Percentiles rank a stretch among this genome's conserved stretches.
Evolutionary conservation across 495 filamentous ascomycete species (phyloP).

Genomic region (Penicillium maclennaniae): DNA sequence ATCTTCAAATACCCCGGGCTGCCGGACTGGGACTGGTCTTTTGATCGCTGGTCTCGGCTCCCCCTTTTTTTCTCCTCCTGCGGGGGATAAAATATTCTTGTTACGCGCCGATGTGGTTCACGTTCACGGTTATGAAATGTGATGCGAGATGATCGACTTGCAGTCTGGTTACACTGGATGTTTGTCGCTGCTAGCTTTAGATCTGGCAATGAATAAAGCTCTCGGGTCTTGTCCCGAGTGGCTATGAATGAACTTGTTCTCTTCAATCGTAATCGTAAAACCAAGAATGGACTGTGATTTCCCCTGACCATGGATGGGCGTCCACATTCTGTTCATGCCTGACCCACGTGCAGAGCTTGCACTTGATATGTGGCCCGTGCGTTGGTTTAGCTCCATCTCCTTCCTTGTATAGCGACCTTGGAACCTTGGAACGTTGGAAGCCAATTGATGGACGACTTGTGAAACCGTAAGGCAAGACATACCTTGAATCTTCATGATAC

Average conservation of each 20-base stretch:
- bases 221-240: not conserved
- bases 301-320: no score
- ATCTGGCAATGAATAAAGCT: not conserved
- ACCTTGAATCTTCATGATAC: no score
- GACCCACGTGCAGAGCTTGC: no score
- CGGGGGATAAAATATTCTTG: not conserved
- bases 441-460: no score
- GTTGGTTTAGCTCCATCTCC: no score
- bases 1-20: slow-evolving; percentile 22
- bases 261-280: not conserved
- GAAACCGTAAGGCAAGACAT: no score
- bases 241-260: not conserved
- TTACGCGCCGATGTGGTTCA: slow-evolving; percentile 32
- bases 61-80: slow-evolving; percentile 9
- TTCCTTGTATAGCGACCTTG: no score
- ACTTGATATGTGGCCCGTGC: no score
- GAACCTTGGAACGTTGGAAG: no score
- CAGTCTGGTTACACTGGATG: not conserved
- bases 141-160: slow-evolving; percentile 31
- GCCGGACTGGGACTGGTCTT: slow-evolving; percentile 2
- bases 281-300: no score
- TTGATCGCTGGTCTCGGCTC: slow-evolving; percentile 10
- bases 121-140: slow-evolving; percentile 31
- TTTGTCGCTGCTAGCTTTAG: slow-evolving; percentile 3
- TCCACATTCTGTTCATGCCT: not conserved